These are phyloP conservation scores for Sporobolomyces phaffii DNA, from an alignment of 768 basidiomycete species.

Conservation along the genomic window DNA sequence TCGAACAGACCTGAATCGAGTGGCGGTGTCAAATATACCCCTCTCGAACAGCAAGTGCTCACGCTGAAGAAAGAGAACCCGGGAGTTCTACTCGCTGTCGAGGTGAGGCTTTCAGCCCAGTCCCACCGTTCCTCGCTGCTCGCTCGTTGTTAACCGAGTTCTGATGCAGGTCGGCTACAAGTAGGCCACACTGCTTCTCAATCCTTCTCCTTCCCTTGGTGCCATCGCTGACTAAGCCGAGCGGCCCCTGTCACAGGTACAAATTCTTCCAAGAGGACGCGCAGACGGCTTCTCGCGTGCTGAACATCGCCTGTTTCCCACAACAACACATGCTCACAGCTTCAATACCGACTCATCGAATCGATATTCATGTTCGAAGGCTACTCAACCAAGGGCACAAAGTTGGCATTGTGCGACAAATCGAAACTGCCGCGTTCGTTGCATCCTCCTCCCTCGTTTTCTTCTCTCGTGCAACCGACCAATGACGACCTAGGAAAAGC, in stretches of 20 bases:
- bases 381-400: slow-evolving; percentile 71
- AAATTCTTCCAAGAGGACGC: slow-evolving; percentile 79
- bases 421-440: slow-evolving; percentile 66
- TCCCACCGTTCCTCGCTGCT: too few species aligned
- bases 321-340: slow-evolving; percentile 70
- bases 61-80: slow-evolving; percentile 31
- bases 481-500: neutral
- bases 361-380: slow-evolving; percentile 39
- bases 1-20: too few species aligned
- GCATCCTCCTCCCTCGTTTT: too few species aligned
- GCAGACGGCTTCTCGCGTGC: slow-evolving; percentile 44
- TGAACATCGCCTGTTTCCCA: slow-evolving; percentile 68
- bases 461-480: neutral
- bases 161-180: slow-evolving; percentile 63
- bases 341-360: slow-evolving; percentile 66
- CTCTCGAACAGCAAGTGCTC: slow-evolving; percentile 63
- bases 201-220: too few species aligned
- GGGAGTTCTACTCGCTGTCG: slow-evolving; percentile 61
- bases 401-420: slow-evolving; percentile 75
- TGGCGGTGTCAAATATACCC: slow-evolving; percentile 55
- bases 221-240: too few species aligned
- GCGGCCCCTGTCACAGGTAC: slow-evolving; percentile 28
- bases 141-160: too few species aligned
- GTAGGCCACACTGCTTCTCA: too few species aligned
- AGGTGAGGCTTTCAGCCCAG: too few species aligned